These are phyloP conservation scores for Neurospora intermedia DNA, from an alignment of 495 filamentous ascomycete genomes.

Conservation along the genomic window DNA sequence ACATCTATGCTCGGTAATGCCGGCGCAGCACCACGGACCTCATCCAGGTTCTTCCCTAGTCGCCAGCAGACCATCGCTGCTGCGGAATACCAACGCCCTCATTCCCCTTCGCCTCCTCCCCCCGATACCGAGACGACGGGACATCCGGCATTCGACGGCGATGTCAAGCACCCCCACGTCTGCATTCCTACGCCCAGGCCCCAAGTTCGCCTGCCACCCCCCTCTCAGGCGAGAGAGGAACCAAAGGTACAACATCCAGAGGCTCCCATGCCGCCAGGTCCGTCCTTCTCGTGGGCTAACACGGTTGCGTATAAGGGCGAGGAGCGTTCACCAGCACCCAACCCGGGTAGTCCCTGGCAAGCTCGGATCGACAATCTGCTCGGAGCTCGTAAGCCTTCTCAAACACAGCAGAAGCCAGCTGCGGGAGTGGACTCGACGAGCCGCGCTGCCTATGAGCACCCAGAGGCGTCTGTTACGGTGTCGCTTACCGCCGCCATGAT, in stretches of 20 bases:
- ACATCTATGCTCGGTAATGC: not conserved
- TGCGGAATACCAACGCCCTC: conserved; percentile 18
- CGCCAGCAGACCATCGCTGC: conserved; percentile 1
- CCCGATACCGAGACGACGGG: conserved; percentile 47
- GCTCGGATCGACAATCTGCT: conserved; percentile 64
- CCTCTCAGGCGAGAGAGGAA: conserved; percentile 4
- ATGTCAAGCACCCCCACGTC: conserved; percentile 53
- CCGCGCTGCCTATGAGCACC: conserved; percentile 49
- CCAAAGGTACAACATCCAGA: conserved; percentile 16
- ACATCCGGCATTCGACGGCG: conserved; percentile 63
- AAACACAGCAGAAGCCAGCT: conserved; percentile 42
- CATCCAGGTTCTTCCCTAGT: conserved; percentile 55
- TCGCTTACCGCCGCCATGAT: conserved; percentile 5
- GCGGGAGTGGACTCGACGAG: conserved; percentile 45
- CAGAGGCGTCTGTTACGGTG: conserved; percentile 37
- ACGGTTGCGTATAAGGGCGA: conserved; percentile 14
- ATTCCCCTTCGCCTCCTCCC: conserved; percentile 60
- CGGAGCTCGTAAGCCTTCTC: conserved; percentile 43
- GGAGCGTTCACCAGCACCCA: conserved; percentile 2
- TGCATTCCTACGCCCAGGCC: conserved; percentile 57
- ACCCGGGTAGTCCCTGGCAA: conserved; percentile 46
- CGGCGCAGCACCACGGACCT: not conserved
- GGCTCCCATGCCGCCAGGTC: conserved; percentile 4
- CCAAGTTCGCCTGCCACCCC: conserved; percentile 62
- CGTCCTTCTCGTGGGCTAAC: conserved; percentile 18